These are phyloP conservation scores for Lasiodiplodia sp. DNA, from an alignment of 2,329 filamentous ascomycete species.

Conservation along the genomic window DNA sequence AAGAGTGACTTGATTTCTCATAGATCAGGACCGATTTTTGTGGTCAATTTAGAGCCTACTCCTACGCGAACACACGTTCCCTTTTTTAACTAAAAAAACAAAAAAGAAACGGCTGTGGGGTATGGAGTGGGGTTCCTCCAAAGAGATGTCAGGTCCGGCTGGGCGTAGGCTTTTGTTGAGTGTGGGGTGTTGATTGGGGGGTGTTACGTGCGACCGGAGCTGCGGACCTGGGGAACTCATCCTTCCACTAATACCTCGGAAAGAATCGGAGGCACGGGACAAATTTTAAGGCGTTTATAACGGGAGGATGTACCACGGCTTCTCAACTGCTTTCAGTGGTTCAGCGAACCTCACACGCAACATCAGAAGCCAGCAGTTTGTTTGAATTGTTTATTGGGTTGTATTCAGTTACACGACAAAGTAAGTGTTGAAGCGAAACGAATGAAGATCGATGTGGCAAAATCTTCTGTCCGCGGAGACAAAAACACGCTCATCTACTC, in stretches of 20 bases:
- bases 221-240: background rate
- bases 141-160: no score
- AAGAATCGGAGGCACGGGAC: background rate
- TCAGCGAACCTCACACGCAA: background rate
- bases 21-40: no score
- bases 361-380: background rate
- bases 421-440: background rate
- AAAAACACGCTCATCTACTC: conserved; percentile 20
- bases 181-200: background rate
- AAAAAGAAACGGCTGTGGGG: background rate
- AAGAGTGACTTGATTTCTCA: no score
- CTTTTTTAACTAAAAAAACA: background rate
- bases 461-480: background rate
- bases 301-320: background rate
- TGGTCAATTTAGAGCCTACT: no score
- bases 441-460: background rate
- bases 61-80: no score
- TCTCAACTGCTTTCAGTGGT: background rate
- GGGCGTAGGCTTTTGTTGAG: background rate
- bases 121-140: background rate
- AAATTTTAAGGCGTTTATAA: background rate
- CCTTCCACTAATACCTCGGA: background rate
- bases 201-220: conserved; percentile 12
- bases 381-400: background rate
- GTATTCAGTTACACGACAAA: background rate